Conservation (phyloP, 139 green algal species). For the Diplosphaera chodatii region DNA sequence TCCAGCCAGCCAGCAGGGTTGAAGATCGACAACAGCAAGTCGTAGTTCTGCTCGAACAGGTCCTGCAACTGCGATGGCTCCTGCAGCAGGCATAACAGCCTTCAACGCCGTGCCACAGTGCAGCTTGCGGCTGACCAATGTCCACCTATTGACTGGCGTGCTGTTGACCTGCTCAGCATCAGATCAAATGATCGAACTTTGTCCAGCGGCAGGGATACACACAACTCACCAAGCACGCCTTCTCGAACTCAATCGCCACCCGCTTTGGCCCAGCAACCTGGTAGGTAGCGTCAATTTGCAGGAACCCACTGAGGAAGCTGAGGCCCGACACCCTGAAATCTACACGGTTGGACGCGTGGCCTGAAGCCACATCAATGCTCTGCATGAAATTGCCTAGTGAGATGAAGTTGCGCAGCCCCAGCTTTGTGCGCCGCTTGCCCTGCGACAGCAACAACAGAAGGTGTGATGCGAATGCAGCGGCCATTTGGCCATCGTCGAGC, state of each 20-base stretch:
- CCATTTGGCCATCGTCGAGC: too few relatives aligned
- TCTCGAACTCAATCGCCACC: slow-evolving; percentile 57
- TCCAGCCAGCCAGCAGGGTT: slow-evolving; percentile 84
- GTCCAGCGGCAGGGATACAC: too few relatives aligned
- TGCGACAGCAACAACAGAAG: slow-evolving; percentile 7
- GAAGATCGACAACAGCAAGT: slow-evolving; percentile 80
- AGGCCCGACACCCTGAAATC: slow-evolving; percentile 43
- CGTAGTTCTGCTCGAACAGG: slow-evolving; percentile 70
- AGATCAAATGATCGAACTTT: too few relatives aligned
- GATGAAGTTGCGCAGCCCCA: slow-evolving; percentile 73
- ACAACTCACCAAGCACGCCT: slow-evolving; percentile 36
- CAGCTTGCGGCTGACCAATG: too few relatives aligned
- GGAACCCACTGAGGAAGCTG: slow-evolving; percentile 34
- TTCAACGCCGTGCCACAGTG: too few relatives aligned
- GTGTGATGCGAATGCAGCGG: too few relatives aligned
- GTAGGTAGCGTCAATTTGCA: slow-evolving; percentile 59
- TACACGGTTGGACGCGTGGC: slow-evolving; percentile 16
- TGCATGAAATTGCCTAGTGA: slow-evolving; percentile 68
- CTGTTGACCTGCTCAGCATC: too few relatives aligned
- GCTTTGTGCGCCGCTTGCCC: slow-evolving; percentile 67
- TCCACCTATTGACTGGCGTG: too few relatives aligned
- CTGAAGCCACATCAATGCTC: slow-evolving; percentile 48
- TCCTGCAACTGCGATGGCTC: slow-evolving; percentile 49
- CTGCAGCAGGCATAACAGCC: slow-evolving; percentile 12
- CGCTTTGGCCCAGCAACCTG: slow-evolving; percentile 19